Percentiles rank a stretch among this genome's conserved stretches.
Evolutionary conservation across 345 rosid species (phyloP).

Genomic region (Salix udensis): DNA sequence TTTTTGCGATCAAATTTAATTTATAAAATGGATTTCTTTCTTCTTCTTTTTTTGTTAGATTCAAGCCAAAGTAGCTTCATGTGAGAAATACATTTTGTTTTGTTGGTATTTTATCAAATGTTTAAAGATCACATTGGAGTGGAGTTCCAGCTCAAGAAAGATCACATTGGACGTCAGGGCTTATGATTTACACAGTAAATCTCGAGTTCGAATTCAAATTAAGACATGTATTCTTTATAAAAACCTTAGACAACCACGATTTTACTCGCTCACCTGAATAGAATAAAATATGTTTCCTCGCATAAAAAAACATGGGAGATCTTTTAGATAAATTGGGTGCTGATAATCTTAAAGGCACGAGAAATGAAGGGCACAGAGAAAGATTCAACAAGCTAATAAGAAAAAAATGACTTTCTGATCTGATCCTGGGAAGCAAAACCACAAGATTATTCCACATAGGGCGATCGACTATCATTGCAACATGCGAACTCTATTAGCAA

Average conservation of each 20-base stretch:
- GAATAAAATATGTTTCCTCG: too few relatives aligned
- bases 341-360: slow-evolving; percentile 72
- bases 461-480: neutral
- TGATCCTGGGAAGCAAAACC: neutral
- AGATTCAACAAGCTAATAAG: slow-evolving; percentile 4
- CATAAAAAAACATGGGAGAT: slow-evolving; percentile 11
- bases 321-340: slow-evolving; percentile 79
- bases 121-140: slow-evolving; percentile 69
- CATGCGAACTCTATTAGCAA: neutral
- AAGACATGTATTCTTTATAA: too few relatives aligned
- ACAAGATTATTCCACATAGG: neutral
- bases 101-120: too few relatives aligned
- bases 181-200: too few relatives aligned
- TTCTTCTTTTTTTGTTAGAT: neutral
- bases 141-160: slow-evolving; percentile 90
- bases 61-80: neutral
- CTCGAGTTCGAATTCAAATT: too few relatives aligned
- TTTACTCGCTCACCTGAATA: too few relatives aligned
- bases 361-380: slow-evolving; percentile 59
- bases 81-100: too few relatives aligned
- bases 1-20: too few relatives aligned
- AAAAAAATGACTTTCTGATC: neutral
- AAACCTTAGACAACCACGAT: too few relatives aligned
- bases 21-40: neutral
- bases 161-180: slow-evolving; percentile 53